Conservation (phyloP, 139 green algal genomes). For the Chlorella sorokiniana region DNA sequence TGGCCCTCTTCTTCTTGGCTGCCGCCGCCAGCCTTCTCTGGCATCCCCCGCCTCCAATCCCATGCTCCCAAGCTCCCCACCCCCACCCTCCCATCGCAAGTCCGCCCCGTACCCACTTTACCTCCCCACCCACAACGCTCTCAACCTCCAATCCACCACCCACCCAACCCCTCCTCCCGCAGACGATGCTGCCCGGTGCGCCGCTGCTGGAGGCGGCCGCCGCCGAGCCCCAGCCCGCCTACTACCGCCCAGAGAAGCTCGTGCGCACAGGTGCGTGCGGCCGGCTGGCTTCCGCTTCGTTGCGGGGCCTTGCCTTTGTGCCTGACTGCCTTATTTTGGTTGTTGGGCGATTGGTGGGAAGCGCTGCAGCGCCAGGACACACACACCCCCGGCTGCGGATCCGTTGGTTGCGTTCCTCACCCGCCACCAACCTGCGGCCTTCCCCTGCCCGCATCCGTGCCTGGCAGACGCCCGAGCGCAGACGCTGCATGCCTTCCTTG, state of each 20-base stretch:
- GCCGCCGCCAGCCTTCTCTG: too few relatives aligned
- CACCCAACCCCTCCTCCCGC: too few relatives aligned
- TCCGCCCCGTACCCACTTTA: too few relatives aligned
- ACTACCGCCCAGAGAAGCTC: conserved; percentile 65
- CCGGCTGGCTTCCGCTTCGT: neutral
- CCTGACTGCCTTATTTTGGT: neutral
- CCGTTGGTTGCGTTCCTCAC: neutral
- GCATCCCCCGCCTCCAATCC: too few relatives aligned
- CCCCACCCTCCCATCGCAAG: too few relatives aligned
- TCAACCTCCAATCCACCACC: too few relatives aligned
- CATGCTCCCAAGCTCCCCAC: too few relatives aligned
- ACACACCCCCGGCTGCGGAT: neutral
- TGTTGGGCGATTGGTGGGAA: too few relatives aligned
- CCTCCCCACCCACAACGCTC: too few relatives aligned
- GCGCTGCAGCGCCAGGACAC: too few relatives aligned
- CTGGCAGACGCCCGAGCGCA: conserved; percentile 59
- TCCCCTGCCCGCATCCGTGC: conserved; percentile 37
- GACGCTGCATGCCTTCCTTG: conserved; percentile 75
- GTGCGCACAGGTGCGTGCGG: conserved; percentile 47
- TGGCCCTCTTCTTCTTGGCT: too few relatives aligned
- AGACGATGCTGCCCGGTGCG: conserved; percentile 58
- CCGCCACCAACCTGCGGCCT: neutral
- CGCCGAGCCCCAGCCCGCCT: neutral
- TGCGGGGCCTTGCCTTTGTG: neutral
- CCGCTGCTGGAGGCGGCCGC: conserved; percentile 4